Evolutionary conservation across 1,284 basidiomycete genomes (phyloP).

Genomic region (Cystobasidium sp.): DNA sequence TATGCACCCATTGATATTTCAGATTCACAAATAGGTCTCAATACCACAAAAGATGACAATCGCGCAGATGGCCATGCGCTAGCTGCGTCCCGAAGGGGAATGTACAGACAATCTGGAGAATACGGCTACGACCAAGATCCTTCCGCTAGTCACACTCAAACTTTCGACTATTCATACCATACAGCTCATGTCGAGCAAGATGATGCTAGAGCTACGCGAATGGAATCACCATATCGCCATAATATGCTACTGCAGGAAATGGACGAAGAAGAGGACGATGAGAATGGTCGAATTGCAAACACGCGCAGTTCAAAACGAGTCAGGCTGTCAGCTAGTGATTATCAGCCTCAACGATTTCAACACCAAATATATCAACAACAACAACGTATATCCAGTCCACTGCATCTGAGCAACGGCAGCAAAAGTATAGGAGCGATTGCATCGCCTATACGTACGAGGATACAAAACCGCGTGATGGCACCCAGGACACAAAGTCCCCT

Average conservation of each 20-base stretch:
- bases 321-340: slow-evolving; percentile 32
- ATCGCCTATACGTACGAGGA: slow-evolving; percentile 7
- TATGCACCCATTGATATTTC: slow-evolving; percentile 17
- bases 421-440: background rate
- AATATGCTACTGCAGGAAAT: background rate
- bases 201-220: background rate
- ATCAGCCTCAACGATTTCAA: background rate
- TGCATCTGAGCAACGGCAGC: background rate
- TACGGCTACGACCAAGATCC: background rate
- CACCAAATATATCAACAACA: background rate
- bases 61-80: background rate
- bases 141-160: slow-evolving; percentile 16
- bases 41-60: background rate
- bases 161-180: slow-evolving; percentile 30
- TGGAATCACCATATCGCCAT: slow-evolving; percentile 1
- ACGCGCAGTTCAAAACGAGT: slow-evolving; percentile 36
- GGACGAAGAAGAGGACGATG: slow-evolving; percentile 19
- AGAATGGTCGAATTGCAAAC: slow-evolving; percentile 26
- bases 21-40: slow-evolving; percentile 13
- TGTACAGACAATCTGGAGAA: slow-evolving; percentile 10
- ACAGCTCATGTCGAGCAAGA: slow-evolving; percentile 4
- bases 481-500: slow-evolving; percentile 4
- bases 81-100: slow-evolving; percentile 8
- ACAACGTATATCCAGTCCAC: background rate
- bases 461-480: slow-evolving; percentile 20